Conservation (phyloP, 1,284 basidiomycete genomes). For the Malassezia restricta region DNA sequence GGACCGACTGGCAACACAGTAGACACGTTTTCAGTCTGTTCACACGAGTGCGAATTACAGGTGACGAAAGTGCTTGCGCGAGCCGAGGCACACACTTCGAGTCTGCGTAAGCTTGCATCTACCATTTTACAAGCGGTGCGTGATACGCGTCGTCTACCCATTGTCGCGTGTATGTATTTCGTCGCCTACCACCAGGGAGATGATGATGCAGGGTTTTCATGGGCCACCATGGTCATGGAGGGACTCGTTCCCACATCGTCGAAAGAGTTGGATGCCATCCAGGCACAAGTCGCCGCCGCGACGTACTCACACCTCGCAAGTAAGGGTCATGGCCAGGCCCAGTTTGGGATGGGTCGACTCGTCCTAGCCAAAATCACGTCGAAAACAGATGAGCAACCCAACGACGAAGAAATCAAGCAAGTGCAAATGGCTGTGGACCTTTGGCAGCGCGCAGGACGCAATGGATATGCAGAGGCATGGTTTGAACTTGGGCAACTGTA, state of each 20-base stretch:
- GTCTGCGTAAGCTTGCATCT: constrained; percentile 5
- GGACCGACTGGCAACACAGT: background rate
- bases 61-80: constrained; percentile 5
- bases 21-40: background rate
- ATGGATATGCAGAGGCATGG: constrained; percentile 32
- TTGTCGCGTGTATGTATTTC: background rate
- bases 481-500: constrained; percentile 26
- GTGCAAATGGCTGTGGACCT: constrained; percentile 19
- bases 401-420: constrained; percentile 12
- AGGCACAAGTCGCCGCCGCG: constrained; percentile 19
- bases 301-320: constrained; percentile 25
- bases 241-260: constrained; percentile 20
- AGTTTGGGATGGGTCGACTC: constrained; percentile 25
- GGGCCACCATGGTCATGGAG: constrained; percentile 33
- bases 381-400: constrained; percentile 9
- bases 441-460: constrained; percentile 25
- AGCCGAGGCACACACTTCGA: background rate
- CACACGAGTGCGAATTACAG: constrained; percentile 1
- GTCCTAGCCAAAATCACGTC: constrained; percentile 19
- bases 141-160: background rate
- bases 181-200: constrained; percentile 14
- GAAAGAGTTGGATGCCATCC: constrained; percentile 8
- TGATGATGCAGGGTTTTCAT: constrained; percentile 31
- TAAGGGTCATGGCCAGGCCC: constrained; percentile 24
- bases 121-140: constrained; percentile 6